Base-by-base conservation (phyloP, 83 land plant species). In the Thuja plicata region DNA sequence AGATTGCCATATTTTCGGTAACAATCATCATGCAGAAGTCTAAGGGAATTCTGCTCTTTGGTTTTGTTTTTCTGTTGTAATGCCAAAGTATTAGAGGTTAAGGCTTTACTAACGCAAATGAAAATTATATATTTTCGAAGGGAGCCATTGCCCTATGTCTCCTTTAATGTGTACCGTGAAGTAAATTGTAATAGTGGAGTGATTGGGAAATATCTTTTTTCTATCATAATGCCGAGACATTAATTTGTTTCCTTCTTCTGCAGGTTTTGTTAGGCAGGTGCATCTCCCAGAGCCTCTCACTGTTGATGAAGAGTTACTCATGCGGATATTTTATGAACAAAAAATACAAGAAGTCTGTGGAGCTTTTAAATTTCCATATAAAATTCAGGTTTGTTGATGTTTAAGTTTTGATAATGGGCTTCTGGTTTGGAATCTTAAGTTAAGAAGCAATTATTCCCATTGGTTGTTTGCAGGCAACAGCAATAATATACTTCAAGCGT, bases 301-400 rank as follows among this genome's bases (percentile, higher is more conserved):
- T 62, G 82, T 93, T 89, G 94, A 94, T 37, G 99, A 98, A 88
- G 99, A 98, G 88, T 92, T 94, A 81, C 92, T 93, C 57, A 89
- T 98, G 88, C 92, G 95, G 35, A 95, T 92, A 85, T 98, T 93
- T 86, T 98, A 98, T 90, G 99, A 98, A 88, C 91, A 92, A 71
- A 98, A 98, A 89, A 97, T 98, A 84, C 99, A 96, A 91, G 95
- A 97, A 95, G 99, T 97, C 21, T 96, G 99, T 92, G 93, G 90
- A 87, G 99, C 99, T 57, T 98, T 98, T 88, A 77, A 88, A 34
- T 97, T 98, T 85, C 99, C 99, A 13, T 94, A 97, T 87, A 98
- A 97, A 91, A 96, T 98, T 88, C 99, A 98, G 98, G 99, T 97
- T 87, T 86, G 38, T 15, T 87, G 24, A 32, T 50, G 43, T 52